phyloP scores from a whole-genome alignment of 2,329 filamentous ascomycete genomes.

The Fusarium sp. region DNA sequence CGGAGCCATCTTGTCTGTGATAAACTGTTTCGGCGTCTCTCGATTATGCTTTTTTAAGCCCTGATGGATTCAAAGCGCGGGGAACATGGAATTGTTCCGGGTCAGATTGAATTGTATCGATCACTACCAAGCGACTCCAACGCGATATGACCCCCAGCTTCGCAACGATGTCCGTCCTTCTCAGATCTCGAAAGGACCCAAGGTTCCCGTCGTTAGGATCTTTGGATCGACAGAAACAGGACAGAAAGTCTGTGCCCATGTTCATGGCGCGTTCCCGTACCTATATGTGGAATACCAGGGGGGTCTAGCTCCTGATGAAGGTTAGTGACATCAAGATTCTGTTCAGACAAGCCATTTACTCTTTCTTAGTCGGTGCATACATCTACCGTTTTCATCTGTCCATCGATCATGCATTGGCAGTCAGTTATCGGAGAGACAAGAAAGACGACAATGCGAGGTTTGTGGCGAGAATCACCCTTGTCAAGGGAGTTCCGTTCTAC shows the following conservation, averaged over 20 bases:
- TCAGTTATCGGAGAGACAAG: constrained; percentile 83
- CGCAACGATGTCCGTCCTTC: constrained; percentile 70
- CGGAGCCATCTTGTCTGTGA: background rate
- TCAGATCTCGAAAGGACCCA: constrained; percentile 71
- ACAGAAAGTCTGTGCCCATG: constrained; percentile 94
- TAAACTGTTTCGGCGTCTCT: background rate
- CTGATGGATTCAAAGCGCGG: constrained; percentile 31
- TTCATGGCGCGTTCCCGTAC: constrained; percentile 96
- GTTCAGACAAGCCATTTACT: constrained; percentile 13
- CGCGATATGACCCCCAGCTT: constrained; percentile 83
- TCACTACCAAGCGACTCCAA: constrained; percentile 85
- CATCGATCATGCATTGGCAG: constrained; percentile 88
- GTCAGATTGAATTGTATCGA: constrained; percentile 96
- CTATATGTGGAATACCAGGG: constrained; percentile 90
- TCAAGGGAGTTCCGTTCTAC: constrained; percentile 95
- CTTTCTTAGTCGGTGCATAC: constrained; percentile 73
- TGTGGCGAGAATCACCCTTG: constrained; percentile 89
- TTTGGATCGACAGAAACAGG: constrained; percentile 95
- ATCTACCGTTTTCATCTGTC: constrained; percentile 83
- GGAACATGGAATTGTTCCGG: constrained; percentile 75
- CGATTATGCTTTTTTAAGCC: background rate
- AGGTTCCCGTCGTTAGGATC: constrained; percentile 86
- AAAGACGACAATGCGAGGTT: constrained; percentile 75
- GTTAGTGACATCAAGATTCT: constrained; percentile 56
- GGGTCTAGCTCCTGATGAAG: constrained; percentile 71